phyloP scores from a whole-genome alignment of 2,329 filamentous ascomycete genomes.

The Xylariaceae sp. region DNA sequence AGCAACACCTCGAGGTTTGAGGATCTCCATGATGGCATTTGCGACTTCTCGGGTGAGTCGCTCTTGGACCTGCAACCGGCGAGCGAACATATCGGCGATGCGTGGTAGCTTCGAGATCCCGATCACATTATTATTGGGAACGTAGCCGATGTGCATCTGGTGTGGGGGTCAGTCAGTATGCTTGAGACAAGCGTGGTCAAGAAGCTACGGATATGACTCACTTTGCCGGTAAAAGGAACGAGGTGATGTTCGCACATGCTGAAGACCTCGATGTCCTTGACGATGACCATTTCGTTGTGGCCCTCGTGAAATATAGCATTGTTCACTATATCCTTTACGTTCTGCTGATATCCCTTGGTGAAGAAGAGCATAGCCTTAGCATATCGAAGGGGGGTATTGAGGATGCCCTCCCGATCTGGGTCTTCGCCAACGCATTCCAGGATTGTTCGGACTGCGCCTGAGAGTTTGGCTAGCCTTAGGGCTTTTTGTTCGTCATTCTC shows the following conservation, averaged over 20 bases:
- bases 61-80: slow-evolving; percentile 92
- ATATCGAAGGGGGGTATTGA: slow-evolving; percentile 76
- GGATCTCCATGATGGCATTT: slow-evolving; percentile 84
- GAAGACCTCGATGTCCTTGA: slow-evolving; percentile 95
- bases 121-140: slow-evolving; percentile 82
- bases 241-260: slow-evolving; percentile 96
- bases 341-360: slow-evolving; percentile 95
- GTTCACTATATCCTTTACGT: slow-evolving; percentile 87
- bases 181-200: neutral
- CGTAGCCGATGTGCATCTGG: slow-evolving; percentile 98
- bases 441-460: slow-evolving; percentile 60
- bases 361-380: slow-evolving; percentile 95
- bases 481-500: slow-evolving; percentile 50
- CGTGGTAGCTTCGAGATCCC: slow-evolving; percentile 93
- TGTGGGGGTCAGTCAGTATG: neutral
- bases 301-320: slow-evolving; percentile 93
- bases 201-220: too few species aligned
- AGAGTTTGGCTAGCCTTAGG: slow-evolving; percentile 53
- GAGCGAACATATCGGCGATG: slow-evolving; percentile 94
- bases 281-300: slow-evolving; percentile 95
- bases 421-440: slow-evolving; percentile 68
- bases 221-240: slow-evolving; percentile 94
- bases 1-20: slow-evolving; percentile 90
- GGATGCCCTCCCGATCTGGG: slow-evolving; percentile 59
- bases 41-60: slow-evolving; percentile 94